phyloP scores from a whole-genome alignment of 2,329 filamentous ascomycete species.

The Phialemoniopsis sp. region DNA sequence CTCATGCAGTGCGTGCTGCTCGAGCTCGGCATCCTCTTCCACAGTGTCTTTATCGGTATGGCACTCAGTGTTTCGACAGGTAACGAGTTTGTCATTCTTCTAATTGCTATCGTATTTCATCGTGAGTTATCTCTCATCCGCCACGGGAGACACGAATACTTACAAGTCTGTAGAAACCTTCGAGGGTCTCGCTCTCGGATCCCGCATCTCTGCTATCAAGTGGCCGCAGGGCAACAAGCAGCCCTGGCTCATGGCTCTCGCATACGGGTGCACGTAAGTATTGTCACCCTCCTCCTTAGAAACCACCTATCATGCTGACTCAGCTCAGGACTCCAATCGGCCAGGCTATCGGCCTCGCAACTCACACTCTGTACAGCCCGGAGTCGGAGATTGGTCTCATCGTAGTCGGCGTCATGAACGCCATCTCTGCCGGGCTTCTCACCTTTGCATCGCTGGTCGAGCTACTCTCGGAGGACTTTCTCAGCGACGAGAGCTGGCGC shows the following conservation, averaged over 20 bases:
- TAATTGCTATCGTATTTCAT: constrained; percentile 76
- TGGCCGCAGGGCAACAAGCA: constrained; percentile 35
- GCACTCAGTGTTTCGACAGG: constrained; percentile 76
- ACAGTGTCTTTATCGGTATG: constrained; percentile 83
- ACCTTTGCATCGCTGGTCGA: constrained; percentile 70
- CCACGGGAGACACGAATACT: constrained; percentile 34
- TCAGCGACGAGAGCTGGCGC: constrained; percentile 60
- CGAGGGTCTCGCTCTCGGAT: constrained; percentile 58
- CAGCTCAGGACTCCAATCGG: constrained; percentile 59
- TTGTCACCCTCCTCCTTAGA: neutral
- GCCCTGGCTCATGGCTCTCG: constrained; percentile 53
- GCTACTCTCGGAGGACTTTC: constrained; percentile 67
- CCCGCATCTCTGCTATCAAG: constrained; percentile 55
- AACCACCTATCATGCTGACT: neutral
- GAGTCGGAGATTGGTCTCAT: constrained; percentile 61
- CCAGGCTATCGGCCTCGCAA: constrained; percentile 67
- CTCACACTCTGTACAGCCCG: constrained; percentile 68
- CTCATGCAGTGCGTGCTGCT: constrained; percentile 74
- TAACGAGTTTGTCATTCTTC: constrained; percentile 71
- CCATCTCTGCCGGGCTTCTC: constrained; percentile 66
- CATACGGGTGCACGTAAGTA: constrained; percentile 50
- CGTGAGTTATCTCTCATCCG: constrained; percentile 24
- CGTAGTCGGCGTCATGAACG: constrained; percentile 71
- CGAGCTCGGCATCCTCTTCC: constrained; percentile 78
- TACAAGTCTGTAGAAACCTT: constrained; percentile 30